Evolutionary conservation across 2,329 filamentous ascomycete species (phyloP).

Genomic region (Trichophyton verrucosum): DNA sequence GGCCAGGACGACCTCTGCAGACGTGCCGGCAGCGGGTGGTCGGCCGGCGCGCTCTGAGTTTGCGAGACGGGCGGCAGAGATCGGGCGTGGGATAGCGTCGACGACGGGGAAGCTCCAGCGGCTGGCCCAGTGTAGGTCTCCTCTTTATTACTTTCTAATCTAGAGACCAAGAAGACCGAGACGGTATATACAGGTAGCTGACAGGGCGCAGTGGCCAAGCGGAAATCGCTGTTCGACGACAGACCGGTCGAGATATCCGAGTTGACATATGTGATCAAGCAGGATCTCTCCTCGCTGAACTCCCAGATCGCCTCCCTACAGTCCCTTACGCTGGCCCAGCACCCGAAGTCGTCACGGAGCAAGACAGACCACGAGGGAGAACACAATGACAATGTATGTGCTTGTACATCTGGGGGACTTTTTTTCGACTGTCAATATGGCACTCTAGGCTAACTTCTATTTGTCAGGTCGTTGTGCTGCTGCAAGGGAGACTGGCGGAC

Average conservation of each 20-base stretch:
- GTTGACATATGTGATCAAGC: slow-evolving; percentile 94
- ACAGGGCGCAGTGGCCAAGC: slow-evolving; percentile 58
- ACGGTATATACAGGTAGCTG: too few species aligned
- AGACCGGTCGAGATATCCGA: slow-evolving; percentile 93
- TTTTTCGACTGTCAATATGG: not conserved
- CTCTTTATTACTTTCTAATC: not conserved
- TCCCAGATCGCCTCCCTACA: slow-evolving; percentile 80
- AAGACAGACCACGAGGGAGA: slow-evolving; percentile 68
- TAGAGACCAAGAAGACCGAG: too few species aligned
- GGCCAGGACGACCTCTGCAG: slow-evolving; percentile 25
- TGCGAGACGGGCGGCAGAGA: slow-evolving; percentile 78
- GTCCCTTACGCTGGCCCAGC: slow-evolving; percentile 60
- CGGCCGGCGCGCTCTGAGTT: slow-evolving; percentile 65
- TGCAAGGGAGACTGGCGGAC: slow-evolving; percentile 84
- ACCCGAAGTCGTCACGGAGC: slow-evolving; percentile 45
- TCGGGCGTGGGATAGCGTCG: slow-evolving; percentile 77
- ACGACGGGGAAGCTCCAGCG: slow-evolving; percentile 95
- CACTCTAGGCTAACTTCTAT: slow-evolving; percentile 6
- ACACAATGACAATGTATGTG: slow-evolving; percentile 78
- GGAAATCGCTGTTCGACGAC: slow-evolving; percentile 95
- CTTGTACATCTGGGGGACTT: not conserved
- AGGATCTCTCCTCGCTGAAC: slow-evolving; percentile 77
- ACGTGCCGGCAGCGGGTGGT: not conserved
- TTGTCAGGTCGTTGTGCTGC: slow-evolving; percentile 57
- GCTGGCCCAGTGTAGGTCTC: slow-evolving; percentile 60